Evolutionary conservation across 805 yeast species (phyloP).

Genomic region (Candida suzukii): DNA sequence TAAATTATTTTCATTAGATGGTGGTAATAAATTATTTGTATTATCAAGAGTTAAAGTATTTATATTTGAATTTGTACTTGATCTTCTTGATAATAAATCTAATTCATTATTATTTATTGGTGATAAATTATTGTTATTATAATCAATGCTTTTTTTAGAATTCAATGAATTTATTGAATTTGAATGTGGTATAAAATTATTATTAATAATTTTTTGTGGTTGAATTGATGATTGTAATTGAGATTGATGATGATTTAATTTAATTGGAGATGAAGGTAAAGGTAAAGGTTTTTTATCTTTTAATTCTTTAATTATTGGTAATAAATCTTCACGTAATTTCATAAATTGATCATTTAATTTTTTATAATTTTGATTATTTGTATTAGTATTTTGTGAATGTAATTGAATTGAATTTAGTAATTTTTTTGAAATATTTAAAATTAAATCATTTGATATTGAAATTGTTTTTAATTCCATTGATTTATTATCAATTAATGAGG

Average conservation of each 20-base stretch:
- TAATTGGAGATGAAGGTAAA: constrained; percentile 37
- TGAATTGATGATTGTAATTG: constrained; percentile 16
- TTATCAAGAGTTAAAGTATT: not conserved
- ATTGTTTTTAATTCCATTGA: constrained; percentile 16
- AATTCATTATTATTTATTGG: no score
- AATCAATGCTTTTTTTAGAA: no score
- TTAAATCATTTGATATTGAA: constrained; percentile 16
- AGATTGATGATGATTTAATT: constrained; percentile 13
- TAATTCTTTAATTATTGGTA: constrained; percentile 53
- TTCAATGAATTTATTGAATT: not conserved
- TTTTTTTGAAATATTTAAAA: constrained; percentile 15
- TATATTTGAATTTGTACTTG: no score
- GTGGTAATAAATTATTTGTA: constrained; percentile 2
- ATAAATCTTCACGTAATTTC: constrained; percentile 54
- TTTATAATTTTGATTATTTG: constrained; percentile 11
- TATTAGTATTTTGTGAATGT: constrained; percentile 12
- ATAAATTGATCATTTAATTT: constrained; percentile 46
- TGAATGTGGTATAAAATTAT: not conserved
- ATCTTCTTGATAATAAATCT: no score
- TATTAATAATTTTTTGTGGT: constrained; percentile 6
- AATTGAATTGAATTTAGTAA: no score
- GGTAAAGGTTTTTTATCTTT: constrained; percentile 68
- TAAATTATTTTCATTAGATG: no score
- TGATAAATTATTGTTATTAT: no score
- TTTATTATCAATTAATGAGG: no score